Evolutionary conservation across 306 rosid genomes (phyloP).

Genomic region (Cicer judaicum): DNA sequence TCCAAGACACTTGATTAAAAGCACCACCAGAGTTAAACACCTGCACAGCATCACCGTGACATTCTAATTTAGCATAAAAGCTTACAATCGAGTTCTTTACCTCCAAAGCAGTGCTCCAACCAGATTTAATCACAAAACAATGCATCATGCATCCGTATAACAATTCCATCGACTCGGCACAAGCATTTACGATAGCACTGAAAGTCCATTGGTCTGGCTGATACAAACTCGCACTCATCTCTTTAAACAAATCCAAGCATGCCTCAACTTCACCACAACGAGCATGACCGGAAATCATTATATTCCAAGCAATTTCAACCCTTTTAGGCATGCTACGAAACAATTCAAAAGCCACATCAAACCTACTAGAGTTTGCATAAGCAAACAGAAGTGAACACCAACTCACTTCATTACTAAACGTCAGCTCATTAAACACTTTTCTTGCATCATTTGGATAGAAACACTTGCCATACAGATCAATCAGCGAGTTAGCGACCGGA

Average conservation of each 20-base stretch:
- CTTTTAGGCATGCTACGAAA: conserved; percentile 64
- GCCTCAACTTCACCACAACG: conserved; percentile 58
- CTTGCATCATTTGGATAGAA: conserved; percentile 57
- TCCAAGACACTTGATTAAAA: conserved; percentile 75
- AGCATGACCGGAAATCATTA: conserved; percentile 63
- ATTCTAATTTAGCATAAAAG: conserved; percentile 67
- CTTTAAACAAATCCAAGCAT: conserved; percentile 63
- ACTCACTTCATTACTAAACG: conserved; percentile 58
- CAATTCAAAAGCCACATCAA: conserved; percentile 52
- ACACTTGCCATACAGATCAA: conserved; percentile 88
- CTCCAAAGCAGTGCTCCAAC: conserved; percentile 71
- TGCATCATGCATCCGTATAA: conserved; percentile 67
- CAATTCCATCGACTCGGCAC: conserved; percentile 54
- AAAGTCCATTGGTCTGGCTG: conserved; percentile 78
- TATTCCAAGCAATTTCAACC: conserved; percentile 79
- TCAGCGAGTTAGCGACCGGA: conserved; percentile 64
- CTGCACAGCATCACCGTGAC: conserved; percentile 56
- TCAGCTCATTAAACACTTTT: conserved; percentile 69
- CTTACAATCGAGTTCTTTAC: conserved; percentile 71
- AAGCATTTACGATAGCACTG: conserved; percentile 71
- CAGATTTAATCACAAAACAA: conserved; percentile 65
- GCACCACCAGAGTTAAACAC: conserved; percentile 56
- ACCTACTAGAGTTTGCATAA: conserved; percentile 54
- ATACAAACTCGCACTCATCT: conserved; percentile 58
- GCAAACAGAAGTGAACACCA: conserved; percentile 83